These are phyloP conservation scores for Ammopiptanthus mongolicus DNA, from an alignment of 306 rosid genomes.

Conservation along the genomic window DNA sequence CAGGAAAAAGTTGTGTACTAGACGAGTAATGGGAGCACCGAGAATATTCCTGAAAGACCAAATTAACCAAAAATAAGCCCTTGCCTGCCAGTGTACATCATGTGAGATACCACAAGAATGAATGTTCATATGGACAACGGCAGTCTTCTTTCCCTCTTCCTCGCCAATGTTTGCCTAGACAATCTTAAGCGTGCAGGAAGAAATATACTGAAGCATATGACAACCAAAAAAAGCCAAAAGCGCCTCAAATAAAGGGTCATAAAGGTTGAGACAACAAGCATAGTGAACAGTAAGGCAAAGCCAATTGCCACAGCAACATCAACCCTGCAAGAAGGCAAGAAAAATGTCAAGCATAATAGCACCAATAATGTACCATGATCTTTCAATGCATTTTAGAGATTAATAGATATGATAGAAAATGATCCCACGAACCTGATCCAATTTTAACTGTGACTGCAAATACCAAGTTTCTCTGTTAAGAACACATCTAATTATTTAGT, in stretches of 20 bases:
- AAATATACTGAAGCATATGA: constrained; percentile 26
- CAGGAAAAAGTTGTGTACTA: background rate
- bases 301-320: constrained; percentile 42
- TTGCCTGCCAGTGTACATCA: background rate
- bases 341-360: constrained; percentile 16
- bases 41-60: constrained; percentile 18
- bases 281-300: constrained; percentile 22
- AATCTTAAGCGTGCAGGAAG: constrained; percentile 29
- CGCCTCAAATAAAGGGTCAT: constrained; percentile 30
- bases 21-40: constrained; percentile 7
- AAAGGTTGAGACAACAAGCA: constrained; percentile 26
- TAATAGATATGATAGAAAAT: background rate
- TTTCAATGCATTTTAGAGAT: background rate
- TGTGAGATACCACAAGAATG: background rate
- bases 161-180: constrained; percentile 33
- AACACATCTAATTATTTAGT: background rate
- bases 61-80: constrained; percentile 9
- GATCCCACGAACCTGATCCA: background rate
- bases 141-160: constrained; percentile 43
- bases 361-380: background rate
- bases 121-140: constrained; percentile 42
- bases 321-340: constrained; percentile 31
- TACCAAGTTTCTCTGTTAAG: background rate
- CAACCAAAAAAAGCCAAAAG: constrained; percentile 32
- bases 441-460: background rate